Evolutionary conservation across 192 early-diverging fungal species (phyloP), one percentile per base, ranked within the genome.

Genomic region (Backusella liffmaniae): DNA sequence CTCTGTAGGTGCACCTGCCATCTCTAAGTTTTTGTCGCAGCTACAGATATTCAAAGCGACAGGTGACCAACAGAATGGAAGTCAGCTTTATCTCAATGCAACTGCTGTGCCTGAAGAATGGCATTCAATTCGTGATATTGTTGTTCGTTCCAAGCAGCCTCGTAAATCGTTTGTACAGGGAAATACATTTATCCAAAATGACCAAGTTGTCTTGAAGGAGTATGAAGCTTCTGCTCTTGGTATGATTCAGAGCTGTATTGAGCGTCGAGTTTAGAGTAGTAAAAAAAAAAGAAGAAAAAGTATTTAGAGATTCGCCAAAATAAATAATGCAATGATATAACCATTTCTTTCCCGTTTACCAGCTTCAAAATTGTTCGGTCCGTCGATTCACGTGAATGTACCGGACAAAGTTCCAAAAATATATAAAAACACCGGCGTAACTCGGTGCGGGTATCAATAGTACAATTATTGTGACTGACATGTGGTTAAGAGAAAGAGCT

Each of bases 1-100:
- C 10, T 80, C 79, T 34, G 75, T 76, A 10, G 89, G 86, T 12
- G 73, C 79, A 13, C 79, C 85, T n/a, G 88, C 89, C 53, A 80
- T 90, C n/a, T 82, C 76, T 15, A 73, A 71, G 29, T 90, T 90
- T 66, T 83, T 90, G 67, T 67, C 78, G 18, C 84, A 90, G 75
- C 76, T 90, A 18, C 88, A 89, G 35, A 73, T 90, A 18, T 90
- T 87, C 81, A 90, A 90, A 66, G 77, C 85, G 1, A 88, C 85
- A n/a, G 89, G 80, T 18, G 88, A 90, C 67, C 81, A 80, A 42
- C 70, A 78, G 42, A 34, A 73, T 23, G 89, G 89, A n/a, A 65
- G 76, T 29, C 46, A 71, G 32, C 83, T 89, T 29, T 90, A 87
- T 75, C 51, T 59, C 6, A 73, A 87, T 23, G 30, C 36, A 35